Evolutionary conservation across 2,329 filamentous ascomycete species (phyloP), one percentile per base, ranked within the genome.

Genomic region (Sclerotinia trifoliorum): DNA sequence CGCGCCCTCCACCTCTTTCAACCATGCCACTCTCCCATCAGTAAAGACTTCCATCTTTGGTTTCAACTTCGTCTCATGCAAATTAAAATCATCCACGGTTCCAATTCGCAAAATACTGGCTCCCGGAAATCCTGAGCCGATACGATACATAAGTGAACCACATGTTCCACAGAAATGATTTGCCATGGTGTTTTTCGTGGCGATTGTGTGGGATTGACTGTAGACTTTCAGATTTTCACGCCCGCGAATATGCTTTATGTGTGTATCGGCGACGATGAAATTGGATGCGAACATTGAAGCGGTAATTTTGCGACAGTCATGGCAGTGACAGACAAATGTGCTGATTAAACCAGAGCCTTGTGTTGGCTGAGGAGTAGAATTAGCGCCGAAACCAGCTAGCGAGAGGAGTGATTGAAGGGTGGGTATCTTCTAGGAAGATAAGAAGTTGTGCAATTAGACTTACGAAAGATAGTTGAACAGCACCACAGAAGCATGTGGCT

Each of bases 201-300:
- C 79, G 52, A 85, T 81, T 0, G 85, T 86, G n/a, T 78, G 74
- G 2, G 72, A 73, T 71, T 87, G 83, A 5, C 74, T 71, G 68
- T 78, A 88, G 0, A 73, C 71, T 24, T 75, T 84, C 17, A 88
- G 79, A 39, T 81, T 83, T 0, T 85, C 82, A 5, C 78, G 76
- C 11, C 86, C 86, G 17, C 85, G 83, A 0, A 84, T 13, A 71
- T 86, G 82, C 58, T 75, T 80, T 0, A 87, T 71, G 68, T 82
- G 68, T 0, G 75, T 73, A 74, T 86, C 80, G 15, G 74, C 70
- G 52, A 87, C 76, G 68, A 80, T 80, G 74, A 89, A 86, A 77
- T 86, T 88, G 65, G 84, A 83, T 2, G 85, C 83, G 77, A 86
- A 88, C 83, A 88, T 86, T 0, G 85, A 86, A 0, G 86, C 85